Conservation (phyloP, 2,329 filamentous ascomycete species). For the Fusarium nisikadoi region DNA sequence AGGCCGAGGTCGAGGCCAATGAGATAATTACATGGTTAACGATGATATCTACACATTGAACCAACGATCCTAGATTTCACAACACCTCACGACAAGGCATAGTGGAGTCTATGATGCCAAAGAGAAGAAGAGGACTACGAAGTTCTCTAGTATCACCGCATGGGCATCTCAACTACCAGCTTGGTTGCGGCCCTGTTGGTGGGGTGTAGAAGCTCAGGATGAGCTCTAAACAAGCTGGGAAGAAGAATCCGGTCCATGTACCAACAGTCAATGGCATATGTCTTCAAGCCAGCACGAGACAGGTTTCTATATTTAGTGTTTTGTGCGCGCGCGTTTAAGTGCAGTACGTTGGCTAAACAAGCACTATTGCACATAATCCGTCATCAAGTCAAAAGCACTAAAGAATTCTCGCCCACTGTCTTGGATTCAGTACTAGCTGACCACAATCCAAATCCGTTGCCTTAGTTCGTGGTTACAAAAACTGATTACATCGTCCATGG, state of each 20-base stretch:
- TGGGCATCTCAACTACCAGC: slow-evolving; percentile 1
- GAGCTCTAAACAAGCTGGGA: neutral
- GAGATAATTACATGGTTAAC: slow-evolving; percentile 16
- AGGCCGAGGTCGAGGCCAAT: slow-evolving; percentile 50
- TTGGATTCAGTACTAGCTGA: neutral
- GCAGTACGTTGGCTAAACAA: neutral
- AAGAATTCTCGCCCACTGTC: neutral
- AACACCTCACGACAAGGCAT: neutral
- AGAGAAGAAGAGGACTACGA: slow-evolving; percentile 9
- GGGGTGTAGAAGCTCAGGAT: slow-evolving; percentile 4
- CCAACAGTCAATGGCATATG: neutral
- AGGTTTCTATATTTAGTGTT: neutral
- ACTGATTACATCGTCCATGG: neutral
- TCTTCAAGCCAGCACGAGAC: neutral
- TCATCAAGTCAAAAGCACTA: neutral
- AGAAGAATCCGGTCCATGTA: neutral
- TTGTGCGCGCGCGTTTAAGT: neutral
- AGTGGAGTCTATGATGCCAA: neutral
- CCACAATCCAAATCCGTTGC: neutral
- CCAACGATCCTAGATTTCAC: neutral
- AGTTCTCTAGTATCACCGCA: slow-evolving; percentile 7
- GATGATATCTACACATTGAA: slow-evolving; percentile 10
- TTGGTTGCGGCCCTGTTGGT: slow-evolving; percentile 14
- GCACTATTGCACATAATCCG: neutral
- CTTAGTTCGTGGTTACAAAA: neutral